phyloP scores from a whole-genome alignment of 768 basidiomycete species.

The Rhizopogon sp. region DNA sequence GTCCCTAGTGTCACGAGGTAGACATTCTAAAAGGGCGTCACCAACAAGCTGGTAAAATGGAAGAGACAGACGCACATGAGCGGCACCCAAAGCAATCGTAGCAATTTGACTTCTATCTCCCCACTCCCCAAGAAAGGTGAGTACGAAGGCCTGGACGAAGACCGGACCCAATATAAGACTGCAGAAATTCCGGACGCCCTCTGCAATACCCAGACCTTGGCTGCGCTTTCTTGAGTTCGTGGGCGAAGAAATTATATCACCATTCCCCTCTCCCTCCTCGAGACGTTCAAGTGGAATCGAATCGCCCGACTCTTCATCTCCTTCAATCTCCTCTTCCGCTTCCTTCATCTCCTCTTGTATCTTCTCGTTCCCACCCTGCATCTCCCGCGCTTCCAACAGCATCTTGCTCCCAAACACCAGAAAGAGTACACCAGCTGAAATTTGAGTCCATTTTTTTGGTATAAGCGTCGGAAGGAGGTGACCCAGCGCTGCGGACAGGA shows the following conservation, averaged over 20 bases:
- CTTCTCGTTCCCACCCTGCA: slow-evolving; percentile 75
- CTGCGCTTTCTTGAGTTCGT: slow-evolving; percentile 3
- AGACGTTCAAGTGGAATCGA: slow-evolving; percentile 67
- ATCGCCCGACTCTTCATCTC: slow-evolving; percentile 54
- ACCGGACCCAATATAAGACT: slow-evolving; percentile 75
- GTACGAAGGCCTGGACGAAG: slow-evolving; percentile 89
- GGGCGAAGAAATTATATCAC: slow-evolving; percentile 25
- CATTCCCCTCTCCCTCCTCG: slow-evolving; percentile 76
- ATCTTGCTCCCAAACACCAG: slow-evolving; percentile 88
- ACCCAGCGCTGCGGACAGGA: slow-evolving; percentile 91
- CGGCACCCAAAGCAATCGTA: slow-evolving; percentile 69
- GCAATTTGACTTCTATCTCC: slow-evolving; percentile 61
- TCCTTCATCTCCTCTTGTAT: slow-evolving; percentile 94
- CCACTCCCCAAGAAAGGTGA: slow-evolving; percentile 99
- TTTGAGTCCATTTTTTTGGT: slow-evolving; percentile 62
- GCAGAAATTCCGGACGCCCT: slow-evolving; percentile 79
- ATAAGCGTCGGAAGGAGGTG: slow-evolving; percentile 83
- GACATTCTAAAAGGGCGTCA: slow-evolving; percentile 60
- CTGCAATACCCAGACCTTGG: slow-evolving; percentile 23
- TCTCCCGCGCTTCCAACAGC: slow-evolving; percentile 77
- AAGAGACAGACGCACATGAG: slow-evolving; percentile 20
- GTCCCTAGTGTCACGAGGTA: slow-evolving; percentile 91
- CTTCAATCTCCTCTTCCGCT: slow-evolving; percentile 92
- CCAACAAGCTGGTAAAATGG: background rate
- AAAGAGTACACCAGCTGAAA: slow-evolving; percentile 78